Conservation (phyloP, 108 stramenopile genomes). For the Fragilaria crotonensis region DNA sequence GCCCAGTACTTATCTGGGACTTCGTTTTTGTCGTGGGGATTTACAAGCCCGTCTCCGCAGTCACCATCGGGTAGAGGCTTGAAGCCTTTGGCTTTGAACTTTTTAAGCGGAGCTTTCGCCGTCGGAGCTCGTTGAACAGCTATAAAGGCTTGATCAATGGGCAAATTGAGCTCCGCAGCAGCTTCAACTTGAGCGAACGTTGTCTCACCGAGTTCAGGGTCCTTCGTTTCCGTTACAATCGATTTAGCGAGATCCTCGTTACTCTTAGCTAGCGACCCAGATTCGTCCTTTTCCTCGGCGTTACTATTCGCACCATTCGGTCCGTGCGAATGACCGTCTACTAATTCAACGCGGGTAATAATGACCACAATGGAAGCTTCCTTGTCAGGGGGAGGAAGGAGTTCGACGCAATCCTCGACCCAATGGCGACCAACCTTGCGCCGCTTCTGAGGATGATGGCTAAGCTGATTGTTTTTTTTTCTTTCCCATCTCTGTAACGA, state of each 20-base stretch:
- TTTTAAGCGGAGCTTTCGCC: background rate
- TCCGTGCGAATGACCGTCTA: background rate
- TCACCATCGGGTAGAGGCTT: slow-evolving; percentile 41
- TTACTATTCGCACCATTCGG: background rate
- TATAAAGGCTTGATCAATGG: background rate
- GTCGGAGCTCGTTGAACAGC: background rate
- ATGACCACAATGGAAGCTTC: background rate
- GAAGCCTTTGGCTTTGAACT: background rate
- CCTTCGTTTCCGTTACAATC: background rate
- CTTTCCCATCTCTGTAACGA: too few relatives aligned
- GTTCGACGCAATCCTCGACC: background rate
- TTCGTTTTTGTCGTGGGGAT: background rate
- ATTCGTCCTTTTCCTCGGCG: background rate
- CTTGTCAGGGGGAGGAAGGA: background rate
- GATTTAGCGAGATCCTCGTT: background rate
- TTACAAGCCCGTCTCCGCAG: slow-evolving; percentile 5
- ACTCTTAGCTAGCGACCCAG: background rate
- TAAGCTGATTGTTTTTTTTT: too few relatives aligned
- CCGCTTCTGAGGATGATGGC: too few relatives aligned
- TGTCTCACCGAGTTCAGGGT: background rate
- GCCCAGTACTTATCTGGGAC: slow-evolving; percentile 86
- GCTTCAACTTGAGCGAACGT: background rate
- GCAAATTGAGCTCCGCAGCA: background rate
- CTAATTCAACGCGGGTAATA: background rate
- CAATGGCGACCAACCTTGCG: background rate